Conservation (phyloP, 768 basidiomycete genomes). For the Termitomyces bulborhizus region DNA sequence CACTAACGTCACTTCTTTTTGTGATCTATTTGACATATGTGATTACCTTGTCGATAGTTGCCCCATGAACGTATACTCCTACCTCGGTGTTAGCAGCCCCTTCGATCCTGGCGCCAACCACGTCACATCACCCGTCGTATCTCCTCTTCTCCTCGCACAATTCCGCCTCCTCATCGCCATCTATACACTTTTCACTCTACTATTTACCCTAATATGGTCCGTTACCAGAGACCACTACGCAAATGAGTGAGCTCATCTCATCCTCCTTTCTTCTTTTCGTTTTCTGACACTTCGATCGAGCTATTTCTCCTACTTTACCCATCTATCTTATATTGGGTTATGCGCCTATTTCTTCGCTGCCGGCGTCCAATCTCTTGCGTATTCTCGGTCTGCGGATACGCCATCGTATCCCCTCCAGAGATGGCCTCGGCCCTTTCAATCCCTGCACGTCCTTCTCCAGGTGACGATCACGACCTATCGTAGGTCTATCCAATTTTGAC, state of each 20-base stretch:
- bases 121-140: not conserved
- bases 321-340: conserved; percentile 57
- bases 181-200: conserved; percentile 39
- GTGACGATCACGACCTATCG: no score
- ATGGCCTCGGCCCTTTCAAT: no score
- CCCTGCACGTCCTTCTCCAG: conserved; percentile 14
- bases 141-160: conserved; percentile 28
- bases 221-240: no score
- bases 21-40: no score
- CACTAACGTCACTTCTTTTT: no score
- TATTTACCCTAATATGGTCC: conserved; percentile 34
- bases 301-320: conserved; percentile 25
- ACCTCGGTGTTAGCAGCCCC: no score
- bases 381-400: conserved; percentile 18
- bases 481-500: no score
- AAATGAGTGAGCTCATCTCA: no score
- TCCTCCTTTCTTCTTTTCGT: not conserved
- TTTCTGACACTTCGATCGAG: not conserved
- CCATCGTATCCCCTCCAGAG: not conserved
- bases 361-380: conserved; percentile 44
- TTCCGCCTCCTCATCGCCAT: conserved; percentile 43
- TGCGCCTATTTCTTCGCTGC: conserved; percentile 59
- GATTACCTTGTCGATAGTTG: no score
- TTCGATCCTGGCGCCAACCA: not conserved
- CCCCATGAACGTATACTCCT: no score